Base-by-base conservation (phyloP, 257 asterid species). In the Leonotis leonurus region DNA sequence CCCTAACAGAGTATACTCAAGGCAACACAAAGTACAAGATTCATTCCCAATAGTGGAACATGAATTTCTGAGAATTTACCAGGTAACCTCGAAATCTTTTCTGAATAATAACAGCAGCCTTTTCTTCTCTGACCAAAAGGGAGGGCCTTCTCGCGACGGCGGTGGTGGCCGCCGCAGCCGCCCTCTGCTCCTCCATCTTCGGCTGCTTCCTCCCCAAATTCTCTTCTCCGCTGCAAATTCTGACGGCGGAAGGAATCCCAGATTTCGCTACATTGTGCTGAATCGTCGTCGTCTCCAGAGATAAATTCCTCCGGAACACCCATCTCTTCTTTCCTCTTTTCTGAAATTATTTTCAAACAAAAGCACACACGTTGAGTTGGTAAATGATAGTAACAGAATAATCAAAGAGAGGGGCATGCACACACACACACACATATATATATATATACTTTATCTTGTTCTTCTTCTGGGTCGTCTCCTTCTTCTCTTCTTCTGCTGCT, bases 51-150 rank as follows among this genome's bases (percentile, higher is more conserved):
- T n/a, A n/a, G n/a, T n/a, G n/a, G n/a, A n/a, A 49, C 40, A 24
- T 56, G 71, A 56, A 54, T 43, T 41, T 40, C 8, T 12, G 46
- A 3, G 30, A 4, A 25, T 52, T 0, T 88, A 92, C 98, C 95
- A 92, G 75, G 72, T 85, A 92, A 8, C 94, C 89, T 72, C 95
- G 81, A 75, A 86, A 92, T 69, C 67, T 29, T n/a, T 88, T 67
- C 76, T 92, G 99, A 50, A 92, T 83, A 9, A 71, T 16, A 18
- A 80, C 21, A 48, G 95, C 92, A 50, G 94, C 89, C 25, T 35
- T 49, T 10, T 67, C 70, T 71, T 83, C 36, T 63, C 10, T 53
- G n/a, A 39, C 48, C 9, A 57, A 44, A 55, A 66, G 12, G 21
- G 72, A 12, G 16, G 79, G 11, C 6, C 79, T 79, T 7, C 69